Evolutionary conservation across 2,329 filamentous ascomycete genomes (phyloP).

Genomic region (Phoma sp.): DNA sequence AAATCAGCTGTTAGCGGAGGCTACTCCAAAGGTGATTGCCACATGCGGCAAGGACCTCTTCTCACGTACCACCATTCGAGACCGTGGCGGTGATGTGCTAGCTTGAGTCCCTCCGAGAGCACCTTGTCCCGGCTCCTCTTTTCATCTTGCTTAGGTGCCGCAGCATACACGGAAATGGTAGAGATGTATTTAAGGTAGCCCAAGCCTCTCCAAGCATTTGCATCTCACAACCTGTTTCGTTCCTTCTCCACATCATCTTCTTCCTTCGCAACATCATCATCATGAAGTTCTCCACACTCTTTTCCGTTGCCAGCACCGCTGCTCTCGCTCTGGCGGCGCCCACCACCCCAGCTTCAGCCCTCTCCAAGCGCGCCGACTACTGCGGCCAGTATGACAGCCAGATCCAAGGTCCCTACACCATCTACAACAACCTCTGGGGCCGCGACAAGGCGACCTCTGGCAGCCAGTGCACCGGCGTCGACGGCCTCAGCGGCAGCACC

Average conservation of each 20-base stretch:
- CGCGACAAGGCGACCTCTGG: slow-evolving; percentile 49
- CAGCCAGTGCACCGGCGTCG: slow-evolving; percentile 55
- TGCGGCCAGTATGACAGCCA: slow-evolving; percentile 42
- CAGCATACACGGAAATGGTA: not conserved
- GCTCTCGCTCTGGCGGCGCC: slow-evolving; percentile 39
- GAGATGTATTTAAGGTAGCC: slow-evolving; percentile 19
- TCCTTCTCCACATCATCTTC: not conserved
- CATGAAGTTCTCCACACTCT: slow-evolving; percentile 40
- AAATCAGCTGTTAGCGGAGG: not conserved
- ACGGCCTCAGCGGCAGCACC: slow-evolving; percentile 45
- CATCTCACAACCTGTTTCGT: not conserved
- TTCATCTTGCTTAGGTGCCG: slow-evolving; percentile 13
- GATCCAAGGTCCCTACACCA: slow-evolving; percentile 39
- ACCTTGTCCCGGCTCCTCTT: slow-evolving; percentile 10
- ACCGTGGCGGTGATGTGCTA: slow-evolving; percentile 4
- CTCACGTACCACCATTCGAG: slow-evolving; percentile 15
- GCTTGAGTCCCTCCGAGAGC: slow-evolving; percentile 12
- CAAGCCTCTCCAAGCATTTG: slow-evolving; percentile 8
- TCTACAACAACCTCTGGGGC: slow-evolving; percentile 56
- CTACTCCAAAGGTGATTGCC: not conserved
- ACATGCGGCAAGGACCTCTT: slow-evolving; percentile 6
- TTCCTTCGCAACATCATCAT: slow-evolving; percentile 1
- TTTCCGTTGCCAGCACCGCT: slow-evolving; percentile 36
- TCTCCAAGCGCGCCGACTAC: slow-evolving; percentile 43
- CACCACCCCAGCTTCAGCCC: slow-evolving; percentile 30